Evolutionary conservation across 2,329 filamentous ascomycete genomes (phyloP), one percentile per base, ranked within the genome.

Genomic region (Lojkania enalia): DNA sequence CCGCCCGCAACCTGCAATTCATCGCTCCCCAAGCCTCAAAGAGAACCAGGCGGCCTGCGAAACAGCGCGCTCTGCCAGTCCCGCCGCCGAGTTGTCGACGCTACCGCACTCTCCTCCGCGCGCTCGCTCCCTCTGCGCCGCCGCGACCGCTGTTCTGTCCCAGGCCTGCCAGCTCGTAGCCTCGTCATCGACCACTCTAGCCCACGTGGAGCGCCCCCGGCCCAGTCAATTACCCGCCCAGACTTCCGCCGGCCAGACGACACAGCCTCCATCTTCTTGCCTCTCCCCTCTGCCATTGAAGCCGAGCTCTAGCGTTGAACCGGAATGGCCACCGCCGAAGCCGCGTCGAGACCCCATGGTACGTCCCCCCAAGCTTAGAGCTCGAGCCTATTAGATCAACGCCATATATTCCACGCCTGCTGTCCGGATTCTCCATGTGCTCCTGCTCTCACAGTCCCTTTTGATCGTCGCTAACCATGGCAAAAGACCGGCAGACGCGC

Each of bases 401-500:
- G 29, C 35, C 21, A 20, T 18, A 39, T 29, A 15, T 41, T 27
- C 44, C 7, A 14, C 42, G 40, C 19, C 39, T 23, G 23, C 31
- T 30, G 29, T 33, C 31, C 30, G n/a, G 9, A 7, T 25, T 35
- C 20, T 30, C 35, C 39, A 21, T 35, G 36, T 43, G 19, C 20
- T n/a, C 20, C 30, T 29, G 49, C 42, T 15, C 37, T 33, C 35
- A 27, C 39, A 33, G 13, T n/a, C n/a, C n/a, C n/a, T n/a, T n/a
- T 44, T 32, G 30, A 35, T 48, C 51, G 59, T 63, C 64, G 42
- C 65, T 57, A 44, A 46, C 45, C 42, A 45, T 52, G 49, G 66
- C 71, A 51, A 58, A 71, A 90, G 87, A 90, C 69, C 82, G 84
- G 56, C 7, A 33, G 9, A 81, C 81, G 59, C 87, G 90, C 55